Evolutionary conservation across 345 rosid species (phyloP), one percentile per base, ranked within the genome.

Genomic region (Crucihimalaya himalaica): DNA sequence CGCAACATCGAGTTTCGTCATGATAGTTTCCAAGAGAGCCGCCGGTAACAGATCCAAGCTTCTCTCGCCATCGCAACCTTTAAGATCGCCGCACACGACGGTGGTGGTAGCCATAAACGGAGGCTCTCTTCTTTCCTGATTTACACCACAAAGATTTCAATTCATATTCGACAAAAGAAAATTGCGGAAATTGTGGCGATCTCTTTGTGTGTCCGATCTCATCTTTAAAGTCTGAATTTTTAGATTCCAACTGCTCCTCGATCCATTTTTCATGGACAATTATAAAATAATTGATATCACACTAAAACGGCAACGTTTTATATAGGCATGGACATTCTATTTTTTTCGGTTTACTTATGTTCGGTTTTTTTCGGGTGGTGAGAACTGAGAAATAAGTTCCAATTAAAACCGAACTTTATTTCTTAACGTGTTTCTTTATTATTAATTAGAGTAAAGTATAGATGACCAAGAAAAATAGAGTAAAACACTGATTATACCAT

Each of bases 1-100:
- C 37, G 86, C 83, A 5, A 91, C 79, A 69, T 94, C 96, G 8
- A 94, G 93, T 81, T 89, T 89, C 20, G 88, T 70, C 87, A 94
- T 82, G 48, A 91, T 79, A 66, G 93, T 84, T 23, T 83, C 87
- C 19, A 91, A 51, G 1, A 94, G 74, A 57, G 91, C 92, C 48
- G 78, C 78, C 27, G 96, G 97, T 34, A 94, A 81, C 75, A 82
- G 85, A 76, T 88, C 98, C 69, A 94, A 64, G 50, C 82, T 79
- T 78, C 67, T 76, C 31, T 57, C 72, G 14, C 52, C 74, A 72
- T 68, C 68, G 57, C 42, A 28, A 65, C 61, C 48, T 40, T 68
- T 81, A 46, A 52, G 51, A 32, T 35, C 72, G 39, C 60, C 71
- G 27, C 20, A 34, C 11, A 63, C 66, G 39, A 64, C 13, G 37